phyloP scores from a whole-genome alignment of 2,329 filamentous ascomycete species.

The Alternaria brassicae region DNA sequence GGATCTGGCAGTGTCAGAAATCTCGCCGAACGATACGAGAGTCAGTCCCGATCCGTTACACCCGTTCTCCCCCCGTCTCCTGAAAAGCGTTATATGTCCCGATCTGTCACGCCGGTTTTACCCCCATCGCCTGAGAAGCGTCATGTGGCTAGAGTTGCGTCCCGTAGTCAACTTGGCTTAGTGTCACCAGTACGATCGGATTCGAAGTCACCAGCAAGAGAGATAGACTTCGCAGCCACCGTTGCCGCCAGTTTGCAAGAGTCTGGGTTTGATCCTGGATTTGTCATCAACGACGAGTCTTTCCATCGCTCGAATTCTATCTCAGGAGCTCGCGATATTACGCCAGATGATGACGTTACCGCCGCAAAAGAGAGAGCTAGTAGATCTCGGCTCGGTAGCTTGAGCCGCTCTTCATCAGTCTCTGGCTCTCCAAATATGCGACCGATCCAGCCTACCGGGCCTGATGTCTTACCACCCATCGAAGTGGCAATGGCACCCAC shows the following conservation, averaged over 20 bases:
- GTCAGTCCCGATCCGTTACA: slow-evolving; percentile 29
- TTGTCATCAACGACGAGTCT: slow-evolving; percentile 54
- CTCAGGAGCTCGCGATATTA: slow-evolving; percentile 34
- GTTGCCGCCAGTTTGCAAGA: slow-evolving; percentile 56
- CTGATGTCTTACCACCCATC: slow-evolving; percentile 41
- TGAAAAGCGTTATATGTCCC: slow-evolving; percentile 22
- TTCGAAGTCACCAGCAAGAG: slow-evolving; percentile 39
- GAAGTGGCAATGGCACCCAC: slow-evolving; percentile 44
- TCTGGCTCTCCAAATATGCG: slow-evolving; percentile 36
- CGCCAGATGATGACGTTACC: slow-evolving; percentile 44
- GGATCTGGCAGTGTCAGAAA: slow-evolving; percentile 32
- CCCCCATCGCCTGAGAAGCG: slow-evolving; percentile 22
- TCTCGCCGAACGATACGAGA: slow-evolving; percentile 34
- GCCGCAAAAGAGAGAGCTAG: slow-evolving; percentile 38
- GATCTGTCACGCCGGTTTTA: slow-evolving; percentile 21
- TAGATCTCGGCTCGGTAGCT: slow-evolving; percentile 40
- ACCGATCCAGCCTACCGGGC: slow-evolving; percentile 21
- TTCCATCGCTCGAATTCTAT: slow-evolving; percentile 45
- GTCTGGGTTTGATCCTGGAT: slow-evolving; percentile 56
- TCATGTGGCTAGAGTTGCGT: slow-evolving; percentile 23
- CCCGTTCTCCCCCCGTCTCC: slow-evolving; percentile 23
- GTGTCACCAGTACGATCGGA: slow-evolving; percentile 36
- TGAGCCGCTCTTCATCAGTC: slow-evolving; percentile 41
- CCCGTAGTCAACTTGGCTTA: slow-evolving; percentile 22
- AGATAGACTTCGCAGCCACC: slow-evolving; percentile 58